phyloP scores from a whole-genome alignment of 345 rosid species.

The Camelina sativa region DNA sequence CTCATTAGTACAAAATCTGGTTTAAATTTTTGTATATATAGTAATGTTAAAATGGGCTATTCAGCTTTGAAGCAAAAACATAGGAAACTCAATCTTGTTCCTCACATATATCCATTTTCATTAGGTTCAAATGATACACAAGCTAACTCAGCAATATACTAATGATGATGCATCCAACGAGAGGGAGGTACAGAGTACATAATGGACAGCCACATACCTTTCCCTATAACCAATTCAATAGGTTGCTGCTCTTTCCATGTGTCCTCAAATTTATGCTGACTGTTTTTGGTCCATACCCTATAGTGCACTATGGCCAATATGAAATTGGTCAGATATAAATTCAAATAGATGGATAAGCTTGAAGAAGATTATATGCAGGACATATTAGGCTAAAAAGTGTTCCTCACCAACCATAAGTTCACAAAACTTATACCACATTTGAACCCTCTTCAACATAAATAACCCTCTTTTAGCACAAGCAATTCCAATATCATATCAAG shows the following conservation, averaged over 20 bases:
- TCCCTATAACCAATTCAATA: slow-evolving; percentile 76
- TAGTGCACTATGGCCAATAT: slow-evolving; percentile 67
- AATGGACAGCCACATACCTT: slow-evolving; percentile 54
- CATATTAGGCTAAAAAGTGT: neutral
- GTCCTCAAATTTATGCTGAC: slow-evolving; percentile 88
- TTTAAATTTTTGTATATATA: neutral
- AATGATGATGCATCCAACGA: slow-evolving; percentile 18
- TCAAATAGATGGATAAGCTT: slow-evolving; percentile 7
- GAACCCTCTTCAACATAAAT: neutral
- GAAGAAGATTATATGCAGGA: slow-evolving; percentile 1
- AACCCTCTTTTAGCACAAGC: neutral
- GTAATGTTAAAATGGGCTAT: neutral
- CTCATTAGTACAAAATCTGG: slow-evolving; percentile 13
- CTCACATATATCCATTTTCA: neutral
- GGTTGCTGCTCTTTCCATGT: slow-evolving; percentile 92
- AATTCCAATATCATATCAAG: neutral
- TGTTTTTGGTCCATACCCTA: slow-evolving; percentile 80
- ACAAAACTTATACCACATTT: slow-evolving; percentile 20
- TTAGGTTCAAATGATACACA: neutral
- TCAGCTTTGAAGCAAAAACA: slow-evolving; percentile 1
- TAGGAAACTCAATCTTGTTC: neutral
- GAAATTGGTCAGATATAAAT: slow-evolving; percentile 33
- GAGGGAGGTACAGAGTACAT: neutral
- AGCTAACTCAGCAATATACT: slow-evolving; percentile 16
- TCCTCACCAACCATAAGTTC: slow-evolving; percentile 6